Evolutionary conservation across 306 rosid genomes (phyloP), one percentile per base, ranked within the genome.

Genomic region (Vigna trinervia): DNA sequence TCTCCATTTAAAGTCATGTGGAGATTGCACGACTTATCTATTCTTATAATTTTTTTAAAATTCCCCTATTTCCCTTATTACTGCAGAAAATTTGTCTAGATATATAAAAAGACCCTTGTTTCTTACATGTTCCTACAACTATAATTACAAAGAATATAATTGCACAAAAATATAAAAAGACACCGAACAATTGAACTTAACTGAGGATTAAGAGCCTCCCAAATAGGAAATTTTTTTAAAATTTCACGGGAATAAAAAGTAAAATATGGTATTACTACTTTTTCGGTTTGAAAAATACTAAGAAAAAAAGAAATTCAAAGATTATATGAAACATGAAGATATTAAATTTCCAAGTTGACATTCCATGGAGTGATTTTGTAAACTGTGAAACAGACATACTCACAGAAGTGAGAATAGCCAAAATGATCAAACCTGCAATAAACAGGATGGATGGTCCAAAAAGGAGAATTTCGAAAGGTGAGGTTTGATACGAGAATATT

Each of bases 371-470:
- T 22, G 5, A 20, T 5, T 59, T 12, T 59, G 32, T 59, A 59
- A 59, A 12, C 20, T 1, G 4, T 57, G 39, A 58, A 58, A 58
- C 17, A 60, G 14, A 2, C 19, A 28, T 28, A 28, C 28, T 5
- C 2, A 15, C 1, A 52, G 17, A 82, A 47, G 32, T 60, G 76
- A 74, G 30, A 46, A 75, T 78, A 78, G 73, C 39, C 19, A 30
- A 46, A 59, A 71, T 63, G 38, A 30, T 9, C 73, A 60, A 67
- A 94, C 98, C 98, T 92, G 91, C 96, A 90, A 75, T 92, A 95
- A 80, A 95, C 93, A 56, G 98, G 98, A 81, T 95, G 98, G 56
- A 95, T 81, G 82, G 97, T 95, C 98, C 98, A 95, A 77, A 95
- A 95, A 15, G 98, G 98, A 60, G 98, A 95, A 73, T 95, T 90